phyloP scores from a whole-genome alignment of 2,329 filamentous ascomycete genomes.

The Furcasterigmium sp. region DNA sequence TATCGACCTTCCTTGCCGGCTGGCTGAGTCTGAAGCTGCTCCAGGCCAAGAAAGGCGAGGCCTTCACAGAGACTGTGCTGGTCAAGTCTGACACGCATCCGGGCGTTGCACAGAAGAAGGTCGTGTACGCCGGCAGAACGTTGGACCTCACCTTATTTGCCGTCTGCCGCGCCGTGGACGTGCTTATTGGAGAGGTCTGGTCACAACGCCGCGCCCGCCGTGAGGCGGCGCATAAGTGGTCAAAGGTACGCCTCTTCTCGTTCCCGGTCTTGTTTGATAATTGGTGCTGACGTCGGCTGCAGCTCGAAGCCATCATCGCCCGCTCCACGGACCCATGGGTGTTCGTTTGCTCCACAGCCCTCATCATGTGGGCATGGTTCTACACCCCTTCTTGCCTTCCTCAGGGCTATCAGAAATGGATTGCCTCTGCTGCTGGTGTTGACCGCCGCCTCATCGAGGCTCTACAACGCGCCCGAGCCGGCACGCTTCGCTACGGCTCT shows the following conservation, averaged over 20 bases:
- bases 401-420: slow-evolving; percentile 74
- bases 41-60: slow-evolving; percentile 46
- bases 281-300: slow-evolving; percentile 2
- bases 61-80: slow-evolving; percentile 33
- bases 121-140: slow-evolving; percentile 59
- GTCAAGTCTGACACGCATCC: slow-evolving; percentile 20
- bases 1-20: slow-evolving; percentile 52
- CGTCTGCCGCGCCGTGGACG: slow-evolving; percentile 65
- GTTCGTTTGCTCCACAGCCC: slow-evolving; percentile 65
- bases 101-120: slow-evolving; percentile 18
- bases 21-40: slow-evolving; percentile 53
- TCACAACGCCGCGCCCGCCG: slow-evolving; percentile 39
- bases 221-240: slow-evolving; percentile 40
- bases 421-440: slow-evolving; percentile 68
- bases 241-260: slow-evolving; percentile 36
- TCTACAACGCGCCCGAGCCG: slow-evolving; percentile 59
- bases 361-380: slow-evolving; percentile 89
- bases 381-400: slow-evolving; percentile 69
- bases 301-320: slow-evolving; percentile 34
- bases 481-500: slow-evolving; percentile 64
- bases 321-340: slow-evolving; percentile 58
- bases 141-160: slow-evolving; percentile 81
- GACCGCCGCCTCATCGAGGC: slow-evolving; percentile 70
- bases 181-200: slow-evolving; percentile 64
- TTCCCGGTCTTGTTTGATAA: not conserved